Percentiles rank a stretch among this genome's conserved stretches.
phyloP scores from a whole-genome alignment of 495 filamentous ascomycete genomes.

The Aspergillus indologenus region DNA sequence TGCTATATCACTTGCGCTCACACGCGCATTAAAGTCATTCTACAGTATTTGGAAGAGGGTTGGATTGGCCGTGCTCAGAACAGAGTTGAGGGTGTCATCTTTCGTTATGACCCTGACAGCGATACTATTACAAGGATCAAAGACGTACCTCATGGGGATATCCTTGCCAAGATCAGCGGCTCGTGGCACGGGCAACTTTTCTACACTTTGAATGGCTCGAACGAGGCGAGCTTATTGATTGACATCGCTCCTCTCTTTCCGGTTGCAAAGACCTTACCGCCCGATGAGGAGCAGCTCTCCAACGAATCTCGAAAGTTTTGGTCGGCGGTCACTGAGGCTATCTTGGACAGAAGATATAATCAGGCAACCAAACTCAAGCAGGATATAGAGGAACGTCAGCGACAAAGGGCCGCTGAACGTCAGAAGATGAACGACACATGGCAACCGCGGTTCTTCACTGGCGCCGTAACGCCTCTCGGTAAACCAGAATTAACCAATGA shows the following conservation, averaged over 20 bases:
- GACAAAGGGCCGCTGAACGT: conserved; percentile 76
- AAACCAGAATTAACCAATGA: conserved; percentile 78
- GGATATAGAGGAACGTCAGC: conserved; percentile 87
- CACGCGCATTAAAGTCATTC: conserved; percentile 83
- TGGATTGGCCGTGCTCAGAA: conserved; percentile 93
- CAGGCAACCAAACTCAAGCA: conserved; percentile 84
- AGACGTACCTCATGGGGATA: conserved; percentile 78
- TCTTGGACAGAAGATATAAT: conserved; percentile 74
- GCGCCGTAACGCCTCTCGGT: conserved; percentile 66
- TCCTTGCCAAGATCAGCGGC: conserved; percentile 80
- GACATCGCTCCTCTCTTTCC: conserved; percentile 80
- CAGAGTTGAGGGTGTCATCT: conserved; percentile 86
- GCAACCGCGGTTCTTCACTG: conserved; percentile 88
- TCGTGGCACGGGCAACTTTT: conserved; percentile 75
- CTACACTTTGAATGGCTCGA: conserved; percentile 55
- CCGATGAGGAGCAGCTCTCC: conserved; percentile 68
- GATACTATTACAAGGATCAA: conserved; percentile 74
- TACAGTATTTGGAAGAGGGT: conserved; percentile 90
- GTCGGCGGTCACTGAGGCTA: conserved; percentile 83
- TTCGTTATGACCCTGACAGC: conserved; percentile 76
- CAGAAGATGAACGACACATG: conserved; percentile 63
- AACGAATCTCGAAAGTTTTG: conserved; percentile 92
- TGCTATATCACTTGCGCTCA: conserved; percentile 83
- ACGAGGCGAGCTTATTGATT: conserved; percentile 71
- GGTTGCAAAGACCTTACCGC: conserved; percentile 72